phyloP scores from a whole-genome alignment of 257 asterid species.

The Mentha longifolia region DNA sequence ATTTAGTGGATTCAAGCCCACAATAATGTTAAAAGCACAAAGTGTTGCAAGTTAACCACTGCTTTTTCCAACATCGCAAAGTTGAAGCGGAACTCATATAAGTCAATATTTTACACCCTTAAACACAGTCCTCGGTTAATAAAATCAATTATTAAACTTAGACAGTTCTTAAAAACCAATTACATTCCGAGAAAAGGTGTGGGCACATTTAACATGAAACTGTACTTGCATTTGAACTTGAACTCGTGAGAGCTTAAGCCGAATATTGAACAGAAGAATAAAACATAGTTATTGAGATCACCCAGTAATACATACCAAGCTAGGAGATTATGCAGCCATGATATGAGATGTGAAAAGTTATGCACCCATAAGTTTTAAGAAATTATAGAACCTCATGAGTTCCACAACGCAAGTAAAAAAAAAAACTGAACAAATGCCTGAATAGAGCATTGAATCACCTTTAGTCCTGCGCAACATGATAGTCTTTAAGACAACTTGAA shows the following conservation, averaged over 20 bases:
- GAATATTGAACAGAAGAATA: neutral
- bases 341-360: neutral
- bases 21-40: neutral
- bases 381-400: neutral
- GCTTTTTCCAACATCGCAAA: neutral
- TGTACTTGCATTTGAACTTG: neutral
- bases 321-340: neutral
- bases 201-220: neutral
- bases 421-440: neutral
- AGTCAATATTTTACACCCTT: neutral
- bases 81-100: neutral
- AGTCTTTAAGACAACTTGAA: conserved; percentile 76
- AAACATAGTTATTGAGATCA: neutral
- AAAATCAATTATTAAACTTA: neutral
- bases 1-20: neutral
- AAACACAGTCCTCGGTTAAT: too few species aligned
- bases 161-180: neutral
- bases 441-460: conserved; percentile 52
- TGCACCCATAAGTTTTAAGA: conserved; percentile 1
- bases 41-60: neutral
- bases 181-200: neutral
- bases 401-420: neutral
- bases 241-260: neutral
- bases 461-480: conserved; percentile 98
- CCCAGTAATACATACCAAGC: conserved; percentile 14